Conservation (phyloP, 2,329 filamentous ascomycete genomes). For the Tolypocladium nubicola region DNA sequence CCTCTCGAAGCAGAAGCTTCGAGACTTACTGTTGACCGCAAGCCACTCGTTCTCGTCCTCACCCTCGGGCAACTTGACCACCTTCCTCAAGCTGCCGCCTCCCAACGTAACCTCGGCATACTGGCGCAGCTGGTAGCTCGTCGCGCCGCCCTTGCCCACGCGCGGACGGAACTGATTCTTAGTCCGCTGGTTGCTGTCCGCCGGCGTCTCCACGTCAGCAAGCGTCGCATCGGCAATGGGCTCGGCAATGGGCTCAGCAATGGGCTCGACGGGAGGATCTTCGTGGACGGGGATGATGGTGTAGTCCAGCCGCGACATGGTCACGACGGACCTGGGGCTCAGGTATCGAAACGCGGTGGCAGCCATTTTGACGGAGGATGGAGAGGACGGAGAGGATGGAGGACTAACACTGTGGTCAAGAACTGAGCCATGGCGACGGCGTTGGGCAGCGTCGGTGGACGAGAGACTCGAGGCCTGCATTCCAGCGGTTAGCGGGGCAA, state of each 20-base stretch:
- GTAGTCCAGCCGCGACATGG: constrained; percentile 18
- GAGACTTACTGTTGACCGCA: constrained; percentile 79
- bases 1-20: too few relatives aligned
- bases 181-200: constrained; percentile 68
- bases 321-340: constrained; percentile 20
- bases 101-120: constrained; percentile 97
- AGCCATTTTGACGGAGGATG: constrained; percentile 8
- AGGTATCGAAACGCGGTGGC: constrained; percentile 17
- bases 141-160: constrained; percentile 77
- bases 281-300: constrained; percentile 21
- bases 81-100: constrained; percentile 87
- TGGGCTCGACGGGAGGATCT: constrained; percentile 9
- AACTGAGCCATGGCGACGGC: constrained; percentile 27
- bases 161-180: constrained; percentile 88
- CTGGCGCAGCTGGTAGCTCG: constrained; percentile 84
- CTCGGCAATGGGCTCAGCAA: constrained; percentile 9
- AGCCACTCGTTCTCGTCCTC: constrained; percentile 98
- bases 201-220: constrained; percentile 17
- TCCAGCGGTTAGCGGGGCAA: constrained; percentile 32
- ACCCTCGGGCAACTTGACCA: constrained; percentile 92
- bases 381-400: constrained; percentile 3
- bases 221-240: constrained; percentile 8
- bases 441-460: constrained; percentile 5
- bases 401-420: constrained; percentile 31
- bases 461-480: constrained; percentile 16